Base-by-base conservation (phyloP, 306 rosid species). In the Cicer chorassanicum region DNA sequence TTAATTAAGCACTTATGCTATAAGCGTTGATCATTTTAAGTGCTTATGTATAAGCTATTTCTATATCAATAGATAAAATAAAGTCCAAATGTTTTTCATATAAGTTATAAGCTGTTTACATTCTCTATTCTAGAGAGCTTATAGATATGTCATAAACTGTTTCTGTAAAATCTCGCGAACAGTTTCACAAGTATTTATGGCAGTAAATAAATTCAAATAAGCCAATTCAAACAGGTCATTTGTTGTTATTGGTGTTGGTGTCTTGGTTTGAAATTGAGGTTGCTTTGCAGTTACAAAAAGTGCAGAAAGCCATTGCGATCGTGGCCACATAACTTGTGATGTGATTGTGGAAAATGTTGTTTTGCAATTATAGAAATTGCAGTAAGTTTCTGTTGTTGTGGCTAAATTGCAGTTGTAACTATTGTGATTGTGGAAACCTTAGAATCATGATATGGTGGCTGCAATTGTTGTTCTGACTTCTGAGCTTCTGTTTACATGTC, bases 311-410 rank as follows among this genome's bases (percentile, higher is more conserved):
- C 3, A 4, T 3, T 57, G 4, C 9, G 1, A 57, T 24, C 29
- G 64, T 57, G 41, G 64, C 64, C 15, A 24, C 16, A 57, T 8
- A 64, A 41, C n/a, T 64, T 16, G 48, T 62, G 46, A 36, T 39
- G 69, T 63, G 36, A 5, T 40, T 15, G 4, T 41, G n/a, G 69
- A 41, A 64, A 64, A 5, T 40, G 48, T 41, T 64, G 69, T 1
- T 41, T 41, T 16, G 9, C 36, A 16, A 12, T 48, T 48, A 48
- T 4, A 48, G 6, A 1, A 62, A 18, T 40, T 41, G 68, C 24
- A 40, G 49, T 15, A 9, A 5, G 8, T n/a, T 15, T 29, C 8
- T 41, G 36, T n/a, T 64, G 7, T 9, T 41, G 4, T 64, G 36
- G 69, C 12, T 36, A 64, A 40, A 39, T 40, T 63, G 24, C 7